phyloP scores from a whole-genome alignment of 2,329 filamentous ascomycete species.

The Colletotrichum caudatum region DNA sequence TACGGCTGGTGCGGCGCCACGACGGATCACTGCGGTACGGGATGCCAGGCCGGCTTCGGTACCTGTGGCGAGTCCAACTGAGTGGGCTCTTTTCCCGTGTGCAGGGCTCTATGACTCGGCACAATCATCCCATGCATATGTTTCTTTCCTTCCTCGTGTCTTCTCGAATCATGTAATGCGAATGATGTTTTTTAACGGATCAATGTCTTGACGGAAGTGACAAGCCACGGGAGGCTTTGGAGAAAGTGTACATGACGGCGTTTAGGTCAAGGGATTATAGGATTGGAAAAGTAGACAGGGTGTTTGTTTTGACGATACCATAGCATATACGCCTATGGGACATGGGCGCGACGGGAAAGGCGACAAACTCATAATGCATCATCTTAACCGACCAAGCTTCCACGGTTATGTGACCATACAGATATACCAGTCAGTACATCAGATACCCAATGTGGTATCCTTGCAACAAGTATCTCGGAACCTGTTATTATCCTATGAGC shows the following conservation, averaged over 20 bases:
- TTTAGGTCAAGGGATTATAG: background rate
- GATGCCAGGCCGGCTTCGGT: constrained; percentile 38
- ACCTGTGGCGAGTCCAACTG: constrained; percentile 31
- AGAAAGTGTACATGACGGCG: background rate
- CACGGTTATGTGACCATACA: background rate
- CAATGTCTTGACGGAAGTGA: constrained; percentile 19
- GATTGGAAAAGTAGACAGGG: background rate
- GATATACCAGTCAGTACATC: background rate
- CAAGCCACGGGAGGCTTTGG: background rate
- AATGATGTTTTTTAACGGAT: constrained; percentile 26
- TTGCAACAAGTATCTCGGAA: background rate
- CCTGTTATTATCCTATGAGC: background rate
- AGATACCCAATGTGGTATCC: background rate
- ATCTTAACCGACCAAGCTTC: no score
- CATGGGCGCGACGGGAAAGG: no score
- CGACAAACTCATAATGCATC: background rate
- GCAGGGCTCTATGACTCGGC: background rate
- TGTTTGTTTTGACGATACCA: background rate
- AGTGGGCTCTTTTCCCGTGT: background rate
- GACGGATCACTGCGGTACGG: constrained; percentile 42
- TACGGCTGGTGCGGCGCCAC: constrained; percentile 44
- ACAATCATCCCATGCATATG: background rate
- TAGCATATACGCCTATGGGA: background rate
- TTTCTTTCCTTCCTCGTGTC: background rate
- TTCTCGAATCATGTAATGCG: background rate